Conservation (phyloP, 176 grass and related monocot genomes). For the Triticum timopheevii region DNA sequence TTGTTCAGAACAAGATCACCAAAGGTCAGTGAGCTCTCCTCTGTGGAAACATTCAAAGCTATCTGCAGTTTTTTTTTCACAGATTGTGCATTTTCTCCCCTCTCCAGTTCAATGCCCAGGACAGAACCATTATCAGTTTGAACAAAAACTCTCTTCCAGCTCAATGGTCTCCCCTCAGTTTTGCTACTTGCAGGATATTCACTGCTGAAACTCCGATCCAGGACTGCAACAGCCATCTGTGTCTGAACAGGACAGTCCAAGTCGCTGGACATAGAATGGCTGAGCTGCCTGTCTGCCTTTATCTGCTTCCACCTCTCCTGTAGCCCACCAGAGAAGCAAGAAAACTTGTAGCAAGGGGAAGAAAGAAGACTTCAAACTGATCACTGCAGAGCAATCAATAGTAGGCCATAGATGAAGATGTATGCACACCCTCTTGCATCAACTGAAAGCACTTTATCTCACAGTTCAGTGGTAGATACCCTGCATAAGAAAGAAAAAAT, state of each 20-base stretch:
- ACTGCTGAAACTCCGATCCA: conserved; percentile 58
- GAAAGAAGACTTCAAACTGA: conserved; percentile 31
- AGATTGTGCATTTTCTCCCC: conserved; percentile 81
- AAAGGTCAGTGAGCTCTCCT: conserved; percentile 82
- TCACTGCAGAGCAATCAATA: neutral
- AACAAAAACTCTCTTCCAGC: conserved; percentile 93
- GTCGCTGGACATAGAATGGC: conserved; percentile 67
- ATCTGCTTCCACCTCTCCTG: conserved; percentile 43
- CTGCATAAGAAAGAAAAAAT: neutral
- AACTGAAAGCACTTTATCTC: conserved; percentile 16
- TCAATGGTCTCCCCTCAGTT: conserved; percentile 54
- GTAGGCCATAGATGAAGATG: conserved; percentile 2
- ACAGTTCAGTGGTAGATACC: conserved; percentile 8
- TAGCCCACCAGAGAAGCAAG: conserved; percentile 28
- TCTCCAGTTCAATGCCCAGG: conserved; percentile 76
- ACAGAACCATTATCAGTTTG: conserved; percentile 94
- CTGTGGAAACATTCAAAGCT: conserved; percentile 76
- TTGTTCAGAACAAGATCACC: conserved; percentile 82
- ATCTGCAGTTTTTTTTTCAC: conserved; percentile 95
- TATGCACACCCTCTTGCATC: conserved; percentile 20
- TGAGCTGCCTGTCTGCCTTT: conserved; percentile 25
- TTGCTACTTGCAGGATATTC: conserved; percentile 59
- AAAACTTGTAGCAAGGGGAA: conserved; percentile 20
- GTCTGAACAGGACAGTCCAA: conserved; percentile 91
- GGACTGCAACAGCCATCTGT: conserved; percentile 83